Evolutionary conservation across 306 rosid genomes (phyloP), one percentile per base, ranked within the genome.

Genomic region (Vigna hirtella): DNA sequence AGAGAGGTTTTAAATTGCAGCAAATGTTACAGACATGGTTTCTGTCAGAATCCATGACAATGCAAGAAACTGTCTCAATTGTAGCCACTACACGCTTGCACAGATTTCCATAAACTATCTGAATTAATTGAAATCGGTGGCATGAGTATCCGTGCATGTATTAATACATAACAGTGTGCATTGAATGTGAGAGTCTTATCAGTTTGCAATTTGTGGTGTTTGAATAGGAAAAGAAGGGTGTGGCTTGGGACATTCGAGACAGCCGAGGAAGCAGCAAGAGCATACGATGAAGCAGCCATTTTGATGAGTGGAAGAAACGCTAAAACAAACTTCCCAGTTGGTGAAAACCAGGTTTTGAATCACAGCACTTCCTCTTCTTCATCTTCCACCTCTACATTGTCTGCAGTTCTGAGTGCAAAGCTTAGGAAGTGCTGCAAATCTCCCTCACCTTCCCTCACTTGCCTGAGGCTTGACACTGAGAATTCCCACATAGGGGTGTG

Each of bases 241-340:
- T 93, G 97, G 97, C 88, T 93, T 22, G 97, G 97, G 66, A 93
- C 97, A 58, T 90, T 85, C 74, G 93, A 90, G 40, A 90, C 90
- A 2, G 97, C 97, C 0, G 97, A 93, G 66, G 96, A 89, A 26
- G 97, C 97, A 52, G 97, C 96, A 0, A 75, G 89, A 83, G 97
- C 93, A 16, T 93, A 93, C 74, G 96, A 93, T 56, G 96, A 93
- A 45, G 98, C 98, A 26, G 98, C 98, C 28, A 66, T 91, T 71
- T 74, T 89, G 83, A 89, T 93, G 91, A 89, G 88, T 63, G 98
- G 98, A 8, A 85, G 89, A 34, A 91, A 88, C 28, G 98, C 98
- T 76, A 93, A 93, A 72, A 93, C 92, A 34, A 93, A 93, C 81
- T 93, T 93, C 53, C 97, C 97, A 7, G 72, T 89, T 49, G 14